phyloP scores from a whole-genome alignment of 2,329 filamentous ascomycete species.

The Cladosporium halotolerans region DNA sequence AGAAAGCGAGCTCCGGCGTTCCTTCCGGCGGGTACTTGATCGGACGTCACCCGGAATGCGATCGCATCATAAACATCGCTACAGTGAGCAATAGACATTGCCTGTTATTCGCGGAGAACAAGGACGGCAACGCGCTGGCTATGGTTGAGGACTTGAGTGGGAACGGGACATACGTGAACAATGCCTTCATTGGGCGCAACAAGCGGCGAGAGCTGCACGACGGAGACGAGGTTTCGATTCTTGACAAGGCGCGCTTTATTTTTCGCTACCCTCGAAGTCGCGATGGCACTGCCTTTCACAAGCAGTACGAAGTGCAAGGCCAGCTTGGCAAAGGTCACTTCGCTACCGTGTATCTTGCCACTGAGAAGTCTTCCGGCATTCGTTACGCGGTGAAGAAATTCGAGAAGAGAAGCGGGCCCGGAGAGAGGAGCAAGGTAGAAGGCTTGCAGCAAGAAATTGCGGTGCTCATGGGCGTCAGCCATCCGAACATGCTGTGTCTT shows the following conservation, averaged over 20 bases:
- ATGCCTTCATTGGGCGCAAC: slow-evolving; percentile 83
- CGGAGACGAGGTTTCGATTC: slow-evolving; percentile 81
- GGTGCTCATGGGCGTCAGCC: slow-evolving; percentile 93
- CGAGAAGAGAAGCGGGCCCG: slow-evolving; percentile 73
- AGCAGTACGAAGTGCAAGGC: slow-evolving; percentile 78
- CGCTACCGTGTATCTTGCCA: slow-evolving; percentile 84
- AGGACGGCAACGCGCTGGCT: slow-evolving; percentile 54
- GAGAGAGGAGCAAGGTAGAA: slow-evolving; percentile 77
- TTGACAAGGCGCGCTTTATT: slow-evolving; percentile 78
- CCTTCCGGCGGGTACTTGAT: slow-evolving; percentile 82
- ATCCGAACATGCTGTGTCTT: slow-evolving; percentile 84
- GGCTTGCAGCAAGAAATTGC: slow-evolving; percentile 92
- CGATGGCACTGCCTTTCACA: slow-evolving; percentile 69
- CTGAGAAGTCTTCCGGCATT: slow-evolving; percentile 75
- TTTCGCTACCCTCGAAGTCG: slow-evolving; percentile 81
- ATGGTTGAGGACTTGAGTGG: slow-evolving; percentile 89
- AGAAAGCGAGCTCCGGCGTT: slow-evolving; percentile 45
- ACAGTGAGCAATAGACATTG: slow-evolving; percentile 86
- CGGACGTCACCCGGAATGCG: slow-evolving; percentile 85
- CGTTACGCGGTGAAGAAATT: slow-evolving; percentile 93
- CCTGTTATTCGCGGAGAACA: slow-evolving; percentile 59
- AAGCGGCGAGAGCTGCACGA: slow-evolving; percentile 83
- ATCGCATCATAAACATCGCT: slow-evolving; percentile 63
- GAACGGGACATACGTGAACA: slow-evolving; percentile 95
- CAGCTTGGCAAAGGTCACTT: slow-evolving; percentile 93